Evolutionary conservation across 2,329 filamentous ascomycete species (phyloP), one percentile per base, ranked within the genome.

Genomic region (Raffaelea deltoideospora): DNA sequence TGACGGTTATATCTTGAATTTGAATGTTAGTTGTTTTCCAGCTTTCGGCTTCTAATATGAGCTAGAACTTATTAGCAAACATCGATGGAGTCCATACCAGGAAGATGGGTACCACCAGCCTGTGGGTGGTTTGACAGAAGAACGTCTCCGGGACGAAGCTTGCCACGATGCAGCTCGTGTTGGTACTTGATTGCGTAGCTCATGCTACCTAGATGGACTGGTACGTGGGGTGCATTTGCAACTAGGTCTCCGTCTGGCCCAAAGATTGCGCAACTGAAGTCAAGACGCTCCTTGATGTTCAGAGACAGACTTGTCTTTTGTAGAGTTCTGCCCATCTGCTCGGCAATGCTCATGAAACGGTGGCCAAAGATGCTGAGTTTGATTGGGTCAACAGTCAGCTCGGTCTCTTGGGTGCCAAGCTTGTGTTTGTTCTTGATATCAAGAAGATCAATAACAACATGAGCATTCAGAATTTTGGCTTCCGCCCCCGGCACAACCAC

Each of bases 121-220:
- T 83, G 82, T 0, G 83, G 83, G 48, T 88, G 83, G 47, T 88
- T 88, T 1, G 80, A 81, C 4, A 87, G 78, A 23, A 90, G 69
- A 0, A 88, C 83, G 51, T 90, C 83, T 18, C 83, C 83, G 38
- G 70, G 76, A 47, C 81, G 79, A 35, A 90, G 60, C 46, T 78
- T 82, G 9, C 79, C 80, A 47, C 75, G 68, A 79, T 81, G 88
- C 35, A 87, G 83, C 46, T 79, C 69, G 8, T 80, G 76, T 57
- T 87, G 82, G 37, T 80, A 80, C 42, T 72, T 67, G 2, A 88
- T 79, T 35, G 81, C 86, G 10, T 80, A 86, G 15, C 77, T 79
- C 82, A 88, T 87, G 32, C 76, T 83, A 19, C 81, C 82, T 10
- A 88, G 60, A 50, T 87, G 82, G 1, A 87, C 80, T 0, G 82